A percentile compares a stretch with the other conserved stretches of the same genome.
phyloP scores from a whole-genome alignment of 176 grass and related monocot species.

The Carex myosuroides region DNA sequence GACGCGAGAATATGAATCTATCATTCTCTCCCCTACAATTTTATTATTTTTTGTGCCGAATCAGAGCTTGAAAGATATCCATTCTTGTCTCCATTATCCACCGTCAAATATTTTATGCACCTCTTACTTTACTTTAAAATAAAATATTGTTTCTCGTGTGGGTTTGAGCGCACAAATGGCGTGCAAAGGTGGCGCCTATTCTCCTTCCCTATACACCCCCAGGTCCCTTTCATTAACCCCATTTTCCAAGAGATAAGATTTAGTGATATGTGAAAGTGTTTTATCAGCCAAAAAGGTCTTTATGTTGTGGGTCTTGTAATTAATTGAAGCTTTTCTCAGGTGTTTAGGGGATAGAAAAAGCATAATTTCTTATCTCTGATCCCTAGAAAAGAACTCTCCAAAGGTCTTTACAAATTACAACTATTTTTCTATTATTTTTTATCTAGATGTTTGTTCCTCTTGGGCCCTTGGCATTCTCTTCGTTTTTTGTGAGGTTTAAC shows the following conservation, averaged over 20 bases:
- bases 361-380: background rate
- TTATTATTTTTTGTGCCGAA: constrained; percentile 16
- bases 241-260: constrained; percentile 14
- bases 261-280: background rate
- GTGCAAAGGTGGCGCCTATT: constrained; percentile 37
- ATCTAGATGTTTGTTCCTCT: background rate
- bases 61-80: constrained; percentile 21
- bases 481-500: background rate
- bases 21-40: background rate
- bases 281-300: background rate
- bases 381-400: background rate
- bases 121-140: background rate
- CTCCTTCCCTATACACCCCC: background rate
- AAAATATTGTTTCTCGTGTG: constrained; percentile 12
- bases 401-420: background rate
- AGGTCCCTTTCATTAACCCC: background rate
- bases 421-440: background rate
- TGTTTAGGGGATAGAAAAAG: constrained; percentile 11
- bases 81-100: constrained; percentile 1
- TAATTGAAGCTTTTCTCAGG: constrained; percentile 5
- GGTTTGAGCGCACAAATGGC: constrained; percentile 20
- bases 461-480: background rate
- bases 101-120: constrained; percentile 6
- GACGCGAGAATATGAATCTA: constrained; percentile 13
- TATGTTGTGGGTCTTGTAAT: constrained; percentile 2